Percentiles rank a stretch among this genome's conserved stretches.
phyloP scores from a whole-genome alignment of 306 rosid genomes.

The Oemleria cerasiformis region DNA sequence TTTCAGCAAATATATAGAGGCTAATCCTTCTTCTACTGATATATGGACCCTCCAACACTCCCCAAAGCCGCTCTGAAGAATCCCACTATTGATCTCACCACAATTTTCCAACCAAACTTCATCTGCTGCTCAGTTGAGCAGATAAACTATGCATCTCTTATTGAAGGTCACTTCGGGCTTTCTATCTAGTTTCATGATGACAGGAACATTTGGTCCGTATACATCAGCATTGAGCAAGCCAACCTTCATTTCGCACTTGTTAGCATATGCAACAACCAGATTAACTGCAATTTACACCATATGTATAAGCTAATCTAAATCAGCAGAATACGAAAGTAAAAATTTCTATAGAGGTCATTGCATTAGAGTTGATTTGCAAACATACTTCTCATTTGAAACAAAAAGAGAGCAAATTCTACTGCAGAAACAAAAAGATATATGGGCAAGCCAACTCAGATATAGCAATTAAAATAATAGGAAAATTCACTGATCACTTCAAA shows the following conservation, averaged over 20 bases:
- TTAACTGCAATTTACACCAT: constrained; percentile 58
- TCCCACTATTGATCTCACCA: too few relatives aligned
- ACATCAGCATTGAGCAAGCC: constrained; percentile 97
- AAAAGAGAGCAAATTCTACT: too few relatives aligned
- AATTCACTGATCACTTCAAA: neutral
- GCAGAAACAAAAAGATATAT: too few relatives aligned
- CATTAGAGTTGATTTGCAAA: too few relatives aligned
- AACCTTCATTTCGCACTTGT: constrained; percentile 68
- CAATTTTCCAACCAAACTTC: too few relatives aligned
- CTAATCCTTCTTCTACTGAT: too few relatives aligned
- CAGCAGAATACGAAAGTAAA: neutral
- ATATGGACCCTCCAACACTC: too few relatives aligned
- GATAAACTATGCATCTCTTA: constrained; percentile 2
- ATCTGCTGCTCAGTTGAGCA: too few relatives aligned
- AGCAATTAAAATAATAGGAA: neutral
- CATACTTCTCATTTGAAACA: neutral
- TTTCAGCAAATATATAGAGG: too few relatives aligned
- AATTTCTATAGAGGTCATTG: neutral
- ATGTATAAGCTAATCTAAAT: constrained; percentile 10
- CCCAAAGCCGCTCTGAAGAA: too few relatives aligned
- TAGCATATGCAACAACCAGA: constrained; percentile 84
- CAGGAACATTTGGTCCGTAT: constrained; percentile 92
- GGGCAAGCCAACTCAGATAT: neutral
- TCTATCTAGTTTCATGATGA: constrained; percentile 76
- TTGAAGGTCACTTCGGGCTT: constrained; percentile 58